Evolutionary conservation across 2,329 filamentous ascomycete genomes (phyloP).

Genomic region (Chalaropsis ovoidea): DNA sequence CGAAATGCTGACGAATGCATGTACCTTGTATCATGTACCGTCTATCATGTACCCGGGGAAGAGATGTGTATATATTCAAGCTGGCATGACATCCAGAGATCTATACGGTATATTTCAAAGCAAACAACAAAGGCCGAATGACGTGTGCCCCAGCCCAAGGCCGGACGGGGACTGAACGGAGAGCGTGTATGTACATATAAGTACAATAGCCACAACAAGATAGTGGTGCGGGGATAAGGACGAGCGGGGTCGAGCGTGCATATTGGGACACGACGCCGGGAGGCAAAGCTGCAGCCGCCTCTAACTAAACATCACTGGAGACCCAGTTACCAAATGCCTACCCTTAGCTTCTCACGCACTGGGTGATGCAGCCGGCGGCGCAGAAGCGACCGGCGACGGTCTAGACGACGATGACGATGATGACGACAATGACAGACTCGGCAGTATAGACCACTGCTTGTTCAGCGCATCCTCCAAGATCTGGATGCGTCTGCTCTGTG

Average conservation of each 20-base stretch:
- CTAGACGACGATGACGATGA: background rate
- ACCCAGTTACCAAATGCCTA: background rate
- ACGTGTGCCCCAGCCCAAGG: background rate
- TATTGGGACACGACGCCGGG: background rate
- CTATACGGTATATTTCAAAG: conserved; percentile 3
- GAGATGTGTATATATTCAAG: conserved; percentile 8
- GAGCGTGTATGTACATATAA: background rate
- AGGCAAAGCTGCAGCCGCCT: background rate
- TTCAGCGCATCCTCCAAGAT: conserved; percentile 47
- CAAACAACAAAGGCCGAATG: background rate
- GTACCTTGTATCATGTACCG: background rate
- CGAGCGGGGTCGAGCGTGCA: background rate
- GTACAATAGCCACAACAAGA: conserved; percentile 5
- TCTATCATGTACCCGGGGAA: conserved; percentile 7
- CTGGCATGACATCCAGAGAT: conserved; percentile 14
- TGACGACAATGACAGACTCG: conserved; percentile 28
- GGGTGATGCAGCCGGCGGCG: background rate
- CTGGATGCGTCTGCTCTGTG: conserved; percentile 40
- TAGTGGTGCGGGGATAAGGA: background rate
- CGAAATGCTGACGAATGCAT: background rate
- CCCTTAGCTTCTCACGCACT: background rate
- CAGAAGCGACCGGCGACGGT: background rate
- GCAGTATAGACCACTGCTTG: conserved; percentile 42
- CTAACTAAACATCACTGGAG: background rate
- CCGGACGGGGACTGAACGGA: background rate